A percentile compares a stretch with the other conserved stretches of the same genome.
phyloP scores from a whole-genome alignment of 2,329 filamentous ascomycete genomes.

The Phaeosphaeriaceae sp. region DNA sequence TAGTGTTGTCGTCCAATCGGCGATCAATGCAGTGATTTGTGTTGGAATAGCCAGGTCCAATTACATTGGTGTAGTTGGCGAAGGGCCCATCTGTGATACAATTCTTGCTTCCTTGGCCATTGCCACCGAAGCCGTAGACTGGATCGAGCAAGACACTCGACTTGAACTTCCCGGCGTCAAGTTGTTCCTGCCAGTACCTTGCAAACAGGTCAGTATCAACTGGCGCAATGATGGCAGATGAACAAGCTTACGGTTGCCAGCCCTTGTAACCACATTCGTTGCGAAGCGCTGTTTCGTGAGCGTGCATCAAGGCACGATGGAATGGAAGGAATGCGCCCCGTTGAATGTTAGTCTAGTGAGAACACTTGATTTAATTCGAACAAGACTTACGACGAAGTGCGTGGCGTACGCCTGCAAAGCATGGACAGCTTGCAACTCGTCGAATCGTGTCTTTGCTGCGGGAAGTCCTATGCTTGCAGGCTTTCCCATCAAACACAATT shows the following conservation, averaged over 20 bases:
- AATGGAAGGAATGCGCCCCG: conserved; percentile 45
- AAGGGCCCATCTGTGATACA: conserved; percentile 31
- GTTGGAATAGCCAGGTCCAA: conserved; percentile 18
- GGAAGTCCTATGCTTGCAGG: conserved; percentile 13
- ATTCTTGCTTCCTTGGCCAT: conserved; percentile 13
- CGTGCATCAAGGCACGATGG: conserved; percentile 43
- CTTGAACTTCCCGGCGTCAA: conserved; percentile 27
- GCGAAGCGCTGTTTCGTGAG: conserved; percentile 41
- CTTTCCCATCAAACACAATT: conserved; percentile 21
- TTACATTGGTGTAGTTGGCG: conserved; percentile 20
- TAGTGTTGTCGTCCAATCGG: conserved; percentile 14
- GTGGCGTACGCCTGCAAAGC: conserved; percentile 6
- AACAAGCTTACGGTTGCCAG: conserved; percentile 34
- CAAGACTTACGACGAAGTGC: conserved; percentile 7
- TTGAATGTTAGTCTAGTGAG: not conserved
- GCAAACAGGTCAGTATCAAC: not conserved
- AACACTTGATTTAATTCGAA: not conserved
- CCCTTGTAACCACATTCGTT: conserved; percentile 43
- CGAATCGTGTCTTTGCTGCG: conserved; percentile 12
- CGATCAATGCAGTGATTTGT: conserved; percentile 31
- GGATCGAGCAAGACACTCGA: conserved; percentile 19
- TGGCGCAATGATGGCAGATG: not conserved
- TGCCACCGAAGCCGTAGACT: conserved; percentile 25
- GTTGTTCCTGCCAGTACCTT: conserved; percentile 26
- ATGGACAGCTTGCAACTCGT: conserved; percentile 21